Evolutionary conservation across 495 filamentous ascomycete species (phyloP).

Genomic region (Tuber umbilicatum): DNA sequence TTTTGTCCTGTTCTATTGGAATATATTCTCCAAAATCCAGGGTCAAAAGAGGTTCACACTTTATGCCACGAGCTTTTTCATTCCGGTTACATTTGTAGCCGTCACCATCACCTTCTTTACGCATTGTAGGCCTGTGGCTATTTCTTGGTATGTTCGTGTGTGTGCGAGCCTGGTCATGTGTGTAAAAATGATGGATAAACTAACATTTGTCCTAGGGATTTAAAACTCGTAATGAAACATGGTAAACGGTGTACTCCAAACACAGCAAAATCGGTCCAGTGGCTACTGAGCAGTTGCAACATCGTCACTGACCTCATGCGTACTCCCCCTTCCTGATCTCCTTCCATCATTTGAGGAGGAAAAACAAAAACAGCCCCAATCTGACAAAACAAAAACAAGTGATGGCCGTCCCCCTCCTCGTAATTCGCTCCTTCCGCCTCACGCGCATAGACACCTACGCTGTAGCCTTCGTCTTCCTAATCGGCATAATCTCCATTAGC

Average conservation of each 20-base stretch:
- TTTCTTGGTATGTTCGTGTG: not conserved
- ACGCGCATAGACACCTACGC: not conserved
- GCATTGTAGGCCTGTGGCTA: not conserved
- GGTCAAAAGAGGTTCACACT: slow-evolving; percentile 1
- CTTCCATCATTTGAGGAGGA: not conserved
- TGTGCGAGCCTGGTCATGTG: not conserved
- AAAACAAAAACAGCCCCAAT: not conserved
- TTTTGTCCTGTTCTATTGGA: slow-evolving; percentile 2
- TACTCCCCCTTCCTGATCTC: not conserved
- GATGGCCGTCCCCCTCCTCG: not conserved
- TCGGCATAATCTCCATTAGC: not conserved
- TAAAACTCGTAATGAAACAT: not conserved
- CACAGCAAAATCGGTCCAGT: not conserved
- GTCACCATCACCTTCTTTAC: not conserved
- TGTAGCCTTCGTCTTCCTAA: slow-evolving; percentile 2
- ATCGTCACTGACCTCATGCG: not conserved
- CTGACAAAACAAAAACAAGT: not conserved
- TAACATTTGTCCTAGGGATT: slow-evolving; percentile 1
- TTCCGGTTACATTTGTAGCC: not conserved
- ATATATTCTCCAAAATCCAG: not conserved
- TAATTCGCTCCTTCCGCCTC: slow-evolving; percentile 1
- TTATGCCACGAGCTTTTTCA: not conserved
- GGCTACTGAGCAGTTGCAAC: not conserved
- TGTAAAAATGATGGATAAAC: not conserved
- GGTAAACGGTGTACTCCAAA: slow-evolving; percentile 1